Percentiles rank a stretch among this genome's conserved stretches.
Evolutionary conservation across 2,329 filamentous ascomycete genomes (phyloP).

Genomic region (Sporothrix variecibatus): DNA sequence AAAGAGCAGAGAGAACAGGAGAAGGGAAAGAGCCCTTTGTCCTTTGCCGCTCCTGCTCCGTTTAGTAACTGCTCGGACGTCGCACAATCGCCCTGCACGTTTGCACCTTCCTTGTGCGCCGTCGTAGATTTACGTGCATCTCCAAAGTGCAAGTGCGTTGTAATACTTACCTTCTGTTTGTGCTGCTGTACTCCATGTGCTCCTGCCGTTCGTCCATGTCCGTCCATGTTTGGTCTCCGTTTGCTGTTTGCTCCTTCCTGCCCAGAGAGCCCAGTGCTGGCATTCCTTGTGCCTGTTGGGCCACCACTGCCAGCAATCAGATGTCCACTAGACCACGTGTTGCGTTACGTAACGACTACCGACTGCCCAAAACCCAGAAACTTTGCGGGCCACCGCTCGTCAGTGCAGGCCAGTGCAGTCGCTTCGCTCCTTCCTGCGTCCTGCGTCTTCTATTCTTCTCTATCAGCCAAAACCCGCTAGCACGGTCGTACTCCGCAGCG

Average conservation of each 20-base stretch:
- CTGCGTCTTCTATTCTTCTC: background rate
- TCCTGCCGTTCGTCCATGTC: background rate
- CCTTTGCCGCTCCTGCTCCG: background rate
- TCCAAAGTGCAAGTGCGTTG: background rate
- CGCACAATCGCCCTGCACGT: background rate
- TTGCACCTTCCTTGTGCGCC: background rate
- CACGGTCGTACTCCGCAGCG: background rate
- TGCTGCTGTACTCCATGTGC: background rate
- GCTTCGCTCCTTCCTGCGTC: background rate
- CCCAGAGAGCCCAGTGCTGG: background rate
- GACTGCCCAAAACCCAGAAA: background rate
- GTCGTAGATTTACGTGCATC: background rate
- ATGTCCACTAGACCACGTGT: constrained; percentile 19
- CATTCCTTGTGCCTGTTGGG: constrained; percentile 1
- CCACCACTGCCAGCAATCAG: constrained; percentile 18
- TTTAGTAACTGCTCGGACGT: background rate
- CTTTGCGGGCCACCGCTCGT: background rate
- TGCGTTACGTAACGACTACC: constrained; percentile 20
- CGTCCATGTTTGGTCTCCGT: background rate
- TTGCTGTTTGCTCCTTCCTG: background rate
- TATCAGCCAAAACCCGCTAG: background rate
- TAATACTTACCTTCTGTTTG: background rate
- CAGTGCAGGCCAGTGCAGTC: background rate
- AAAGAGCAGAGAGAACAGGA: background rate
- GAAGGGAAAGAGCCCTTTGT: background rate